Conservation (phyloP, 2,329 filamentous ascomycete genomes). For the Penicillium sp. region DNA sequence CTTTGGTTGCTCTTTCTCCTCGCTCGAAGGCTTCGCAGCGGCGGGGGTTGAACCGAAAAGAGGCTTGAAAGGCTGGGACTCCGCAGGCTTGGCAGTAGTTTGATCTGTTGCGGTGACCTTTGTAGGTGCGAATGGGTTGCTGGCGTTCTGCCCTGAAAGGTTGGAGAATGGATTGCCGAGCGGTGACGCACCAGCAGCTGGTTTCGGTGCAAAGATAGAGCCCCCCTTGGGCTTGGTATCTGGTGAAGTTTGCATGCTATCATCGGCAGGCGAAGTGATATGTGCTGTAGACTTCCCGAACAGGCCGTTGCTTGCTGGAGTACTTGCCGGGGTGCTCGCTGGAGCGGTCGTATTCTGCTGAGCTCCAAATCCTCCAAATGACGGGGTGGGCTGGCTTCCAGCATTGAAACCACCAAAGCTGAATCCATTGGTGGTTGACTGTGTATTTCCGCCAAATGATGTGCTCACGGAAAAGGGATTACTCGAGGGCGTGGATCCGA, state of each 20-base stretch:
- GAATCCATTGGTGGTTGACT: constrained; percentile 10
- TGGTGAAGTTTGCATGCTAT: constrained; percentile 27
- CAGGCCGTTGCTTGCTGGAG: constrained; percentile 3
- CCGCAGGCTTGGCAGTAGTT: constrained; percentile 2
- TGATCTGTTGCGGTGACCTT: constrained; percentile 2
- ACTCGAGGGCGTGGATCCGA: constrained; percentile 4
- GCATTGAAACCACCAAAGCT: constrained; percentile 10
- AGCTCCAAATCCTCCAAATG: constrained; percentile 15
- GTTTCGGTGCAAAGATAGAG: constrained; percentile 10
- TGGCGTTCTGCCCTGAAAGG: constrained; percentile 8
- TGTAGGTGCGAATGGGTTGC: constrained; percentile 6
- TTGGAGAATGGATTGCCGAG: constrained; percentile 12
- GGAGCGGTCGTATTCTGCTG: constrained; percentile 9
- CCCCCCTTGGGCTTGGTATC: constrained; percentile 18
- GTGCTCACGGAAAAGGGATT: constrained; percentile 20
- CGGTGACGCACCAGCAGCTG: background rate
- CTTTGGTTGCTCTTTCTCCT: background rate
- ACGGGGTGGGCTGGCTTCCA: constrained; percentile 11
- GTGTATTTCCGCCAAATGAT: constrained; percentile 7
- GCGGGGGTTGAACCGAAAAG: constrained; percentile 9
- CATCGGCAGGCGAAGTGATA: constrained; percentile 13
- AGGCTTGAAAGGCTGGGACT: constrained; percentile 8
- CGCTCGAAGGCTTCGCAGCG: constrained; percentile 1
- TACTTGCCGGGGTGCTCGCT: constrained; percentile 2
- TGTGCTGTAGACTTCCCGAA: constrained; percentile 18